Evolutionary conservation across 129 eudicot species (phyloP).

Genomic region (Artemisia argyi): DNA sequence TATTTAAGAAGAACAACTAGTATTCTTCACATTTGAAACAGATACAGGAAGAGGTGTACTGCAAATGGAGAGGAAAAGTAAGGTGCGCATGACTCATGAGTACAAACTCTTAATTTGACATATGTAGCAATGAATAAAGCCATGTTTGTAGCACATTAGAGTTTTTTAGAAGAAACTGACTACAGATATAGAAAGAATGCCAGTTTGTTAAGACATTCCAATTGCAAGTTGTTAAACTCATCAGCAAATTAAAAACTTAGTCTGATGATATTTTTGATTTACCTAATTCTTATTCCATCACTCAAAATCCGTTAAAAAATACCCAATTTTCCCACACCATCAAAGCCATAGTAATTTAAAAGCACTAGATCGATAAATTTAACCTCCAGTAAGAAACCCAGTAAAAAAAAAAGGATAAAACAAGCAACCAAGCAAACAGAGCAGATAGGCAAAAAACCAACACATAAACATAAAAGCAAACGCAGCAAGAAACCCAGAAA

Average conservation of each 20-base stretch:
- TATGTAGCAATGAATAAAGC: neutral
- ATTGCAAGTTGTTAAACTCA: conserved; percentile 9
- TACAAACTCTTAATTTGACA: conserved; percentile 1
- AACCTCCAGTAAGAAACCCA: neutral
- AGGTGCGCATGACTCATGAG: too few relatives aligned
- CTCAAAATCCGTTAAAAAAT: neutral
- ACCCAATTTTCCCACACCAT: conserved; percentile 4
- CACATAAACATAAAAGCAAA: too few relatives aligned
- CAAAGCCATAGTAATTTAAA: neutral
- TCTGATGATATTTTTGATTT: conserved; percentile 1
- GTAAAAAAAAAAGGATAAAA: too few relatives aligned
- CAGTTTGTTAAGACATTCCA: conserved; percentile 7
- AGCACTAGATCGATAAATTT: neutral
- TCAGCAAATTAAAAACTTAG: neutral
- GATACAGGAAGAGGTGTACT: neutral
- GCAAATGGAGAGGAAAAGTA: too few relatives aligned
- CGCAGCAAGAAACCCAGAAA: too few relatives aligned
- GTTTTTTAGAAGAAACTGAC: neutral
- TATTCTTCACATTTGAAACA: neutral
- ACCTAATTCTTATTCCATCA: conserved; percentile 9
- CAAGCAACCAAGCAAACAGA: too few relatives aligned
- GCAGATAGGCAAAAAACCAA: too few relatives aligned
- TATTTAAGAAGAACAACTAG: neutral
- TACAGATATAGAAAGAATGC: neutral
- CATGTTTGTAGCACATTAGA: conserved; percentile 1